phyloP scores from a whole-genome alignment of 768 basidiomycete genomes.

The Melanogaster broomeanus region DNA sequence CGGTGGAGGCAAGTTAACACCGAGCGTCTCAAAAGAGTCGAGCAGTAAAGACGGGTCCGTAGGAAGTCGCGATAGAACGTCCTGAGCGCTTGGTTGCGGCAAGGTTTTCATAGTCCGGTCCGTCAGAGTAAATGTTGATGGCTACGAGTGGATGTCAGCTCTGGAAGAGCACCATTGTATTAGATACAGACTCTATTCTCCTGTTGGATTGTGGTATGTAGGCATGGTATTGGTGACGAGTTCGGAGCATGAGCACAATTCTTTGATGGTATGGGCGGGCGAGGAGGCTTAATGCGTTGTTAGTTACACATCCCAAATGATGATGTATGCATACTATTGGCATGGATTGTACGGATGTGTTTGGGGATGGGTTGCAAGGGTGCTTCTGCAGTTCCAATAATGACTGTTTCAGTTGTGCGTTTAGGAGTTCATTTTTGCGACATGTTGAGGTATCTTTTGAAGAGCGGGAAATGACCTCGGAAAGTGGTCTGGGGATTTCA shows the following conservation, averaged over 20 bases:
- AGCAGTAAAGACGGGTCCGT: neutral
- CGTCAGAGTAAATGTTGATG: conserved; percentile 1
- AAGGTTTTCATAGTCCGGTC: neutral
- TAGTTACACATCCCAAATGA: neutral
- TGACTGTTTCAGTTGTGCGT: conserved; percentile 3
- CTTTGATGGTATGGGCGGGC: neutral
- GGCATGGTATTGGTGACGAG: neutral
- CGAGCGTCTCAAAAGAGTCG: neutral
- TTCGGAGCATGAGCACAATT: neutral
- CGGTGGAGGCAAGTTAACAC: conserved; percentile 10
- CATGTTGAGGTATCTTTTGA: neutral
- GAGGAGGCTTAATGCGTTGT: conserved; percentile 5
- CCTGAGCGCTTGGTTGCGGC: neutral
- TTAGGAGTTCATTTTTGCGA: neutral
- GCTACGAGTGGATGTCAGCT: conserved; percentile 6
- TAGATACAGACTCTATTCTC: conserved; percentile 5
- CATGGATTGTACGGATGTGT: neutral
- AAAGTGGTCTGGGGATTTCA: conserved; percentile 5
- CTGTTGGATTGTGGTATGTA: neutral
- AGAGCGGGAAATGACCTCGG: conserved; percentile 1
- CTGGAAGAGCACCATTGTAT: neutral
- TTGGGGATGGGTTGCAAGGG: neutral
- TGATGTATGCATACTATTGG: conserved; percentile 1
- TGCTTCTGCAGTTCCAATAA: neutral
- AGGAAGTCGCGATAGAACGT: neutral